Evolutionary conservation across 2,329 filamentous ascomycete genomes (phyloP), one percentile per base, ranked within the genome.

Genomic region (Thyridium curvatum): DNA sequence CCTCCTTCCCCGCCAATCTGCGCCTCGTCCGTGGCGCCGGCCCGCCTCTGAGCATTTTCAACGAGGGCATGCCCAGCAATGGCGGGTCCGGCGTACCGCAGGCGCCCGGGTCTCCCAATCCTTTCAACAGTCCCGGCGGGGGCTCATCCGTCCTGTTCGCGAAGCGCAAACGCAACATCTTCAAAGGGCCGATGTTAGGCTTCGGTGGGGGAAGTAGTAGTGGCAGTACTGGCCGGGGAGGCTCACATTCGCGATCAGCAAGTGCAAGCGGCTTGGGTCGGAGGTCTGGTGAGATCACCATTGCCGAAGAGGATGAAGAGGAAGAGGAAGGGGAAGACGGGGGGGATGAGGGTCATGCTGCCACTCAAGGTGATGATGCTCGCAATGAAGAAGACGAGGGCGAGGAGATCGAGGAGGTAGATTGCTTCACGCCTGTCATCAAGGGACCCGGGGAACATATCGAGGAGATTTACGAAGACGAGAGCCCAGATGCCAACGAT

Each of bases 1-100:
- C 72, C 13, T 68, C 77, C 1, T 94, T 97, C 52, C 90, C 91
- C 0, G 86, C 81, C 37, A 94, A 90, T 48, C 86, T 96, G 43
- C 82, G 91, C 3, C 70, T 96, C 12, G 86, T 91, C 2, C 79
- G 89, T 21, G 80, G 72, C 12, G 59, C 69, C 0, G 68, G 71
- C 1, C 68, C 74, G 2, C 63, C 74, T 0, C 53, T 76, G 16
- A 67, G 62, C 28, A 53, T 71, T 9, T 81, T 78, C 50, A 79
- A 79, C 44, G 79, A 83, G 52, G 70, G 68, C 13, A 72, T 77
- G 62, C 71, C 74, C 1, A 59, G 62, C 16, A 57, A 55, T 15
- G 61, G 58, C 29, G 35, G 45, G 16, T 46, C 43, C 5, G 30
- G 51, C 28, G 52, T 49, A 4, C 52, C 49, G 36, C 55, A 72